A percentile compares a stretch with the other conserved stretches of the same genome.
Evolutionary conservation across 2,329 filamentous ascomycete genomes (phyloP).

Genomic region (Beauveria medogensis): DNA sequence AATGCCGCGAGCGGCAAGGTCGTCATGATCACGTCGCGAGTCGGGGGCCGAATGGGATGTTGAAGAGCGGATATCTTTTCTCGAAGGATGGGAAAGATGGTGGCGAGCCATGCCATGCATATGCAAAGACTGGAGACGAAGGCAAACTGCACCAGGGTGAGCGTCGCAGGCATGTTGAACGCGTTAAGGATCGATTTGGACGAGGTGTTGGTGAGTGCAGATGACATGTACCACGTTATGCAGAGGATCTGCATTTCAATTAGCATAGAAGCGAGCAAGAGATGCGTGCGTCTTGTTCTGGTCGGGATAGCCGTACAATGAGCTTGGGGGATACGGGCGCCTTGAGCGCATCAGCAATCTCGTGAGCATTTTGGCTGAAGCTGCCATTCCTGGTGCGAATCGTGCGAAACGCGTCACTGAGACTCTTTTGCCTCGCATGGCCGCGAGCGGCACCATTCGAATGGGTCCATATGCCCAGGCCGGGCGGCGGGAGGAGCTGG

Average conservation of each 20-base stretch:
- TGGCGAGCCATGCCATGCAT: slow-evolving; percentile 67
- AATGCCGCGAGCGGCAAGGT: slow-evolving; percentile 90
- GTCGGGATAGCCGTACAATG: slow-evolving; percentile 50
- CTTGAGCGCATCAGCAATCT: slow-evolving; percentile 83
- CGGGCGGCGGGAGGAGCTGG: slow-evolving; percentile 14
- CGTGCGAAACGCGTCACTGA: slow-evolving; percentile 77
- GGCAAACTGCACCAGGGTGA: slow-evolving; percentile 88
- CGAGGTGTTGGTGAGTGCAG: slow-evolving; percentile 92
- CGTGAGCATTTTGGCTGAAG: slow-evolving; percentile 85
- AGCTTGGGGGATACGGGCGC: slow-evolving; percentile 84
- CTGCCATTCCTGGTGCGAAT: slow-evolving; percentile 76
- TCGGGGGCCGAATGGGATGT: slow-evolving; percentile 75
- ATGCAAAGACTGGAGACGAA: slow-evolving; percentile 88
- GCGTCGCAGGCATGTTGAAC: slow-evolving; percentile 80
- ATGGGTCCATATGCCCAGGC: slow-evolving; percentile 15
- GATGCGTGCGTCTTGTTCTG: not conserved
- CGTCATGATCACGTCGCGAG: slow-evolving; percentile 71
- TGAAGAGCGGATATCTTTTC: slow-evolving; percentile 68
- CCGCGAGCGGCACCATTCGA: slow-evolving; percentile 28
- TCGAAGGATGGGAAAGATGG: slow-evolving; percentile 62
- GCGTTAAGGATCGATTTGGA: slow-evolving; percentile 94
- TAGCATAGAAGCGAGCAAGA: slow-evolving; percentile 10
- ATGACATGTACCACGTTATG: slow-evolving; percentile 88
- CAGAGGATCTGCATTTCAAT: slow-evolving; percentile 60
- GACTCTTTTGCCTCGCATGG: slow-evolving; percentile 73